Conservation (phyloP, 2,329 filamentous ascomycete genomes). For the Monilinia fructigena region DNA sequence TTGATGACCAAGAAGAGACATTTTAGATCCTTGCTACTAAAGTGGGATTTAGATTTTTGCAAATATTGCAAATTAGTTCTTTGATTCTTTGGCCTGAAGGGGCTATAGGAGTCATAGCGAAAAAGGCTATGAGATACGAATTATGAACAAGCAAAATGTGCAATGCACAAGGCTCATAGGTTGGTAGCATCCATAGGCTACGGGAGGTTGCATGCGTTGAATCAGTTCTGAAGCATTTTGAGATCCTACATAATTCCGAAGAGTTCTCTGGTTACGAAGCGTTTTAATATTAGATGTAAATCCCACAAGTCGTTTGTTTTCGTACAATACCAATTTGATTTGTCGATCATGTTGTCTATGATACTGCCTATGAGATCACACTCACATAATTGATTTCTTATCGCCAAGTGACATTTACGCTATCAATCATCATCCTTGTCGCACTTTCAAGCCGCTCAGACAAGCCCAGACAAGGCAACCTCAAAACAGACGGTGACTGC, state of each 20-base stretch:
- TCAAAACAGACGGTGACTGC: constrained; percentile 9
- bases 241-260: constrained; percentile 21
- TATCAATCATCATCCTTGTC: constrained; percentile 20
- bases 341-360: neutral
- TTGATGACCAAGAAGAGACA: constrained; percentile 74
- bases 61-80: constrained; percentile 27
- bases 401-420: constrained; percentile 20
- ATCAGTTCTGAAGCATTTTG: constrained; percentile 20
- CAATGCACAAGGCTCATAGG: constrained; percentile 21
- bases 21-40: constrained; percentile 50
- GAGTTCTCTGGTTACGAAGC: constrained; percentile 15
- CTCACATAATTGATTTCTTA: constrained; percentile 14
- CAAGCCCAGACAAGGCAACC: constrained; percentile 13
- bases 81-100: constrained; percentile 30
- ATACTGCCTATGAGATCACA: neutral
- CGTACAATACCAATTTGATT: constrained; percentile 19
- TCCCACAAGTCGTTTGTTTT: constrained; percentile 2
- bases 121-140: constrained; percentile 28
- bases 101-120: constrained; percentile 31
- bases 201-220: constrained; percentile 10
- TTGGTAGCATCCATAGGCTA: constrained; percentile 22
- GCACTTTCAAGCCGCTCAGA: neutral
- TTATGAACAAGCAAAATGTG: constrained; percentile 28
- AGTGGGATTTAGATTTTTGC: constrained; percentile 27
- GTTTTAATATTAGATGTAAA: constrained; percentile 20